Percentiles rank a stretch among this genome's conserved stretches.
Evolutionary conservation across 2,329 filamentous ascomycete genomes (phyloP).

Genomic region (Fusarium euwallaceae): DNA sequence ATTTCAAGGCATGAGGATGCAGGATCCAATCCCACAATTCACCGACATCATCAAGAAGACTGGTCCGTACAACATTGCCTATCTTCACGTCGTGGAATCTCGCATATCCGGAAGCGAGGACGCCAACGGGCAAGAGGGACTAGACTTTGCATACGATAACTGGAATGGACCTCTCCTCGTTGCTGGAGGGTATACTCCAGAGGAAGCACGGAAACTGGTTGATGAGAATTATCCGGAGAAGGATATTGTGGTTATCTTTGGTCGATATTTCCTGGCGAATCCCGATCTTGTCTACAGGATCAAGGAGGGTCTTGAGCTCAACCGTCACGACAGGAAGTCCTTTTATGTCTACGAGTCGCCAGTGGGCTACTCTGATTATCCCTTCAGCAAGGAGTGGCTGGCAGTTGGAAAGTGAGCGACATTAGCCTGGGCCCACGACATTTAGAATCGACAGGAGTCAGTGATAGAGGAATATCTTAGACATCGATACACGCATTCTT

Average conservation of each 20-base stretch:
- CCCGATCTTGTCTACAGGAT: slow-evolving; percentile 46
- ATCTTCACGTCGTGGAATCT: slow-evolving; percentile 72
- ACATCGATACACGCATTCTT: not conserved
- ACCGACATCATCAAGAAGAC: slow-evolving; percentile 66
- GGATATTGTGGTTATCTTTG: slow-evolving; percentile 53
- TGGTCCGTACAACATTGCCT: slow-evolving; percentile 67
- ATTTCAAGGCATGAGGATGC: slow-evolving; percentile 75
- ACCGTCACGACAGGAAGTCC: slow-evolving; percentile 41
- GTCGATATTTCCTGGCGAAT: slow-evolving; percentile 49
- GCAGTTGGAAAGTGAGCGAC: not conserved
- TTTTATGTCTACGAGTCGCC: slow-evolving; percentile 43
- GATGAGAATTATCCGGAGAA: slow-evolving; percentile 48
- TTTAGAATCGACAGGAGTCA: not conserved
- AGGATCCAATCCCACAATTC: slow-evolving; percentile 74
- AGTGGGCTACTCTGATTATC: slow-evolving; percentile 49
- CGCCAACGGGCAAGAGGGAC: slow-evolving; percentile 49
- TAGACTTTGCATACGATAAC: slow-evolving; percentile 52
- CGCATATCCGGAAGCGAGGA: slow-evolving; percentile 61
- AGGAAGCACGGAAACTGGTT: slow-evolving; percentile 44
- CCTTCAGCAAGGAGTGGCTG: slow-evolving; percentile 38
- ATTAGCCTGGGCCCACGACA: not conserved
- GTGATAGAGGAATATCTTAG: too few relatives aligned
- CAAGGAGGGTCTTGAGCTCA: slow-evolving; percentile 44
- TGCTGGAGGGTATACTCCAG: slow-evolving; percentile 51
- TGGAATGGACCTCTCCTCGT: slow-evolving; percentile 52